phyloP scores from a whole-genome alignment of 495 filamentous ascomycete species.

The Aspergillus avenaceus region DNA sequence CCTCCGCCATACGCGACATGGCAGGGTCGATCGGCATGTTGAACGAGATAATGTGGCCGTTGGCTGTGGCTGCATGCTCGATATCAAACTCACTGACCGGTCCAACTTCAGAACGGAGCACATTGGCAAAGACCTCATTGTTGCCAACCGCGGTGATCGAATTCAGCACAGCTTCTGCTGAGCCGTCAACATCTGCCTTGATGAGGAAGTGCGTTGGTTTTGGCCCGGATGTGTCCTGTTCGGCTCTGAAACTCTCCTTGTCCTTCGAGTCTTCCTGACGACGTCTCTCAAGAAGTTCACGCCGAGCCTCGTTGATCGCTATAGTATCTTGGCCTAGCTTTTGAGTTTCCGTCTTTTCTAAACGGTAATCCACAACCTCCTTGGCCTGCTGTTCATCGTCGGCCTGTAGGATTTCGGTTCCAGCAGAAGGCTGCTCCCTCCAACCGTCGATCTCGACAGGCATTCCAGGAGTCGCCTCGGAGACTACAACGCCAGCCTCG shows the following conservation, averaged over 20 bases:
- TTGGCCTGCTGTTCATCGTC: constrained; percentile 74
- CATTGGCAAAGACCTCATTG: constrained; percentile 70
- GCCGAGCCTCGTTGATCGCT: constrained; percentile 70
- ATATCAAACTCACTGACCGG: constrained; percentile 82
- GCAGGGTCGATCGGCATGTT: constrained; percentile 67
- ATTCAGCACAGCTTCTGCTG: constrained; percentile 82
- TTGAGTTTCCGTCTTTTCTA: constrained; percentile 56
- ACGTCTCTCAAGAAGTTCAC: constrained; percentile 55
- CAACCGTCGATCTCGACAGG: constrained; percentile 93
- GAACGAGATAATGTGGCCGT: constrained; percentile 77
- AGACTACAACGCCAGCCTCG: constrained; percentile 71
- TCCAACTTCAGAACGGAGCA: constrained; percentile 76
- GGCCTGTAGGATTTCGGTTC: constrained; percentile 82
- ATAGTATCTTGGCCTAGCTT: constrained; percentile 65
- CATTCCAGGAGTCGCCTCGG: constrained; percentile 77
- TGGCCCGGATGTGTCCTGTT: constrained; percentile 43
- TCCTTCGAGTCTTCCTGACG: constrained; percentile 37
- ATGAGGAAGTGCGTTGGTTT: constrained; percentile 76
- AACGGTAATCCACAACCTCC: constrained; percentile 70
- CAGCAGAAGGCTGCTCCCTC: constrained; percentile 86
- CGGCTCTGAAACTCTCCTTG: constrained; percentile 15
- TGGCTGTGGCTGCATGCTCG: constrained; percentile 71
- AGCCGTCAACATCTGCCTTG: constrained; percentile 91
- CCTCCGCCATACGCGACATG: constrained; percentile 66
- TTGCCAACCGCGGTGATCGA: constrained; percentile 72